Evolutionary conservation across 176 grass and related monocot genomes (phyloP).

Genomic region (Oryza rufipogon): DNA sequence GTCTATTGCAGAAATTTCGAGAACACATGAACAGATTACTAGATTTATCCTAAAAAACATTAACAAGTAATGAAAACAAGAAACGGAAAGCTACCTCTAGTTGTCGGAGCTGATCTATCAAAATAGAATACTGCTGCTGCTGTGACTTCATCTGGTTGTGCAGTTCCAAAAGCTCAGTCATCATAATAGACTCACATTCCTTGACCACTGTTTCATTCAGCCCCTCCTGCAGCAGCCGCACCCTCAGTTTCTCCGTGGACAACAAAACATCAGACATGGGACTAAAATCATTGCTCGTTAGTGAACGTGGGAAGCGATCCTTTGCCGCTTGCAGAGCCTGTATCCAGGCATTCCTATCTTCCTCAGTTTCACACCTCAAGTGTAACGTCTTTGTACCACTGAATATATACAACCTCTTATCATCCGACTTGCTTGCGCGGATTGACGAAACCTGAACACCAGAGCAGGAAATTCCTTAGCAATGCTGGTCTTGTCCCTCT

Average conservation of each 20-base stretch:
- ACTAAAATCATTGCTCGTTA: constrained; percentile 59
- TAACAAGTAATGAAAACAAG: constrained; percentile 36
- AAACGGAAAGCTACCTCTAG: constrained; percentile 73
- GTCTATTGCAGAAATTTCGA: neutral
- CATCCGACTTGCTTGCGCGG: constrained; percentile 95
- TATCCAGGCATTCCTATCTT: constrained; percentile 78
- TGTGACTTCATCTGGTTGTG: constrained; percentile 73
- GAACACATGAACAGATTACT: neutral
- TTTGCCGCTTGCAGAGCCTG: constrained; percentile 72
- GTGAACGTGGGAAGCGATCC: constrained; percentile 62
- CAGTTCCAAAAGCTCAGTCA: constrained; percentile 74
- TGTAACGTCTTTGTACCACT: constrained; percentile 91
- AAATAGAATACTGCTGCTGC: constrained; percentile 75
- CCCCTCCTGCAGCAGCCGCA: constrained; percentile 64
- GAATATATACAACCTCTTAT: constrained; percentile 98
- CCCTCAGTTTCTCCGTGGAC: constrained; percentile 74
- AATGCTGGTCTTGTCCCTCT: constrained; percentile 14
- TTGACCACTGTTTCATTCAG: constrained; percentile 69
- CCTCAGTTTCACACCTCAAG: constrained; percentile 78
- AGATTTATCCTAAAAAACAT: neutral
- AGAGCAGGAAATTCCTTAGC: constrained; percentile 26
- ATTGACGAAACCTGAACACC: constrained; percentile 84
- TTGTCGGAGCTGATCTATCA: constrained; percentile 83
- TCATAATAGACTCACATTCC: constrained; percentile 90
- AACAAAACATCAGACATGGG: constrained; percentile 58